Evolutionary conservation across 1,139 yeast genomes (phyloP), one percentile per base, ranked within the genome.

Genomic region (Hansenula sp.): DNA sequence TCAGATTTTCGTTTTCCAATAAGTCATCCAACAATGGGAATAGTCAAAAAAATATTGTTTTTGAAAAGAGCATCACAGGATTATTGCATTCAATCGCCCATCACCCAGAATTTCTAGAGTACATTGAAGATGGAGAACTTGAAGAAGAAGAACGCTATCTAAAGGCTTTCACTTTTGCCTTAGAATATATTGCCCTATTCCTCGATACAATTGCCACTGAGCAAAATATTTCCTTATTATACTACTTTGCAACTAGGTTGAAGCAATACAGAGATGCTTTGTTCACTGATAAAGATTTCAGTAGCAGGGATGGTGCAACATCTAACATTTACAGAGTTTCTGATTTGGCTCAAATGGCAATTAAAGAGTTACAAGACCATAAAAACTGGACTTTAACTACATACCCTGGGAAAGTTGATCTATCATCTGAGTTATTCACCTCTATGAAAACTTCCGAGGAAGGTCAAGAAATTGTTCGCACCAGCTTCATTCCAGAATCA

Each of bases 371-470:
- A 33, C 79, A 84, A 40, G 84, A 77, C 36, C 58, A 62, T 16
- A 79, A 74, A 55, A 72, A 71, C 41, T 88, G 96, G 96, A 76
- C 77, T 19, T 70, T 86, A 48, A 77, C 81, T 29, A 80, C 91
- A 0, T 90, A 93, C 81, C 95, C 96, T 0, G 94, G 93, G 1
- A 84, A 82, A 53, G 62, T 85, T 27, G 77, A 77, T 31, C 63
- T 89, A 25, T 84, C 94, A 0, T 64, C 72, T 12, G 96, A 87
- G 55, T 63, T 85, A 11, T 88, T 73, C 62, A 67, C 71, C 12
- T 79, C 86, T 1, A 81, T 84, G 73, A 57, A 58, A 18, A 58
- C 60, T 7, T 49, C 60, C 6, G 53, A 58, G 27, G 71, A 66
- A 41, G 69, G 70, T 12, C 69, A 63, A 40, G 52, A 54, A 10